Evolutionary conservation across 2,329 filamentous ascomycete species (phyloP).

Genomic region (Amesomyces nigricolor): DNA sequence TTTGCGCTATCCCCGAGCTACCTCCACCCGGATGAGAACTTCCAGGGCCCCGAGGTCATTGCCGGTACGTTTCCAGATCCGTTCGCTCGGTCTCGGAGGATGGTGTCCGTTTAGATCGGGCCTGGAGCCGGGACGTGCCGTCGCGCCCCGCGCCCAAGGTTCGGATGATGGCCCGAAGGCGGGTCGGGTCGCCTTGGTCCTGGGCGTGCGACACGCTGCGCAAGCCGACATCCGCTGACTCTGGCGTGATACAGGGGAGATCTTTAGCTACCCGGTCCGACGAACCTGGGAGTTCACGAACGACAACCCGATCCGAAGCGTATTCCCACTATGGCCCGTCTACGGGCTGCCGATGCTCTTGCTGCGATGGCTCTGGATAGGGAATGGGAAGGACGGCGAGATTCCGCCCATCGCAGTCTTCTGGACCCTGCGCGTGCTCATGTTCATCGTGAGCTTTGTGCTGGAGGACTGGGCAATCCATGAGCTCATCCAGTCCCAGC

Average conservation of each 20-base stretch:
- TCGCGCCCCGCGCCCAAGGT: neutral
- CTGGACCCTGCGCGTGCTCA: conserved; percentile 79
- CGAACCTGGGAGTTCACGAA: conserved; percentile 95
- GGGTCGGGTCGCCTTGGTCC: neutral
- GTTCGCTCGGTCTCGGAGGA: neutral
- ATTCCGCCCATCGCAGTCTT: conserved; percentile 83
- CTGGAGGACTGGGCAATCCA: conserved; percentile 96
- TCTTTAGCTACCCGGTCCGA: conserved; percentile 86
- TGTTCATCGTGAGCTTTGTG: conserved; percentile 94
- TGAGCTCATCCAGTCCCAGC: conserved; percentile 75
- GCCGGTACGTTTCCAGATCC: conserved; percentile 57
- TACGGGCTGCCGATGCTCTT: conserved; percentile 93
- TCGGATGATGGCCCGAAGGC: neutral
- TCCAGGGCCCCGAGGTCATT: conserved; percentile 95
- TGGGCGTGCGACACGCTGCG: neutral
- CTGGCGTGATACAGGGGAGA: conserved; percentile 57
- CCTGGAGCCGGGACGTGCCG: neutral
- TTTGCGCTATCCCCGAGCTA: conserved; percentile 94
- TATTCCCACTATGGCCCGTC: conserved; percentile 92
- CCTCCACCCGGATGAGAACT: conserved; percentile 97
- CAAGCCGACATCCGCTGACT: conserved; percentile 14
- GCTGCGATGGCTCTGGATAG: conserved; percentile 86
- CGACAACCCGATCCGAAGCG: conserved; percentile 81
- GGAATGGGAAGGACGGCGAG: conserved; percentile 68
- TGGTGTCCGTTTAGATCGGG: neutral